Evolutionary conservation across 495 filamentous ascomycete species (phyloP).

Genomic region (Daldinia loculata): DNA sequence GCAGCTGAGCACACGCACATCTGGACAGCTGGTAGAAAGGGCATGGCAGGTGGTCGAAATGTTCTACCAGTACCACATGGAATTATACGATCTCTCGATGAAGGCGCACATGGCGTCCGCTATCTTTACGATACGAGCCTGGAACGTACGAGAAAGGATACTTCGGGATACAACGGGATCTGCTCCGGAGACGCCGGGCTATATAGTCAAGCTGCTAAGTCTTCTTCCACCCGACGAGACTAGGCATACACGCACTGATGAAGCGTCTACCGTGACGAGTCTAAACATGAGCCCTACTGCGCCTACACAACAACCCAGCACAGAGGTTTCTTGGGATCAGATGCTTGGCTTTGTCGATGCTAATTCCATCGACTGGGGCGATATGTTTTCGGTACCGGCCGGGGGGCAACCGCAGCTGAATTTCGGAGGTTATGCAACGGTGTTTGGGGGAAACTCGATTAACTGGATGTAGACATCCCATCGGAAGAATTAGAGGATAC

Average conservation of each 20-base stretch:
- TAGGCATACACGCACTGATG: conserved; percentile 22
- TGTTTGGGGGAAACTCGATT: conserved; percentile 31
- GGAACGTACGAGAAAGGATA: conserved; percentile 53
- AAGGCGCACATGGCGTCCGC: conserved; percentile 54
- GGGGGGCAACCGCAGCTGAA: conserved; percentile 20
- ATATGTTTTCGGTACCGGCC: conserved; percentile 48
- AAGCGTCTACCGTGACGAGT: conserved; percentile 4
- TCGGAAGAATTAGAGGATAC: neutral
- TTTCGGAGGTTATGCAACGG: conserved; percentile 21
- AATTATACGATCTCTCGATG: conserved; percentile 55
- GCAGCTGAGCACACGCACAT: conserved; percentile 59
- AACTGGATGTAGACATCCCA: conserved; percentile 36
- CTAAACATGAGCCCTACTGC: conserved; percentile 6
- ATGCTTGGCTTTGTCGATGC: conserved; percentile 51
- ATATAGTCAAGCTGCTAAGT: conserved; percentile 47
- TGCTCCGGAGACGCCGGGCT: conserved; percentile 46
- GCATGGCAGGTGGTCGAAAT: conserved; percentile 58
- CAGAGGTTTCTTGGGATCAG: conserved; percentile 46
- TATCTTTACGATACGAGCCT: conserved; percentile 56
- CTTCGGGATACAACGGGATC: conserved; percentile 36
- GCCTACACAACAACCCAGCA: conserved; percentile 18
- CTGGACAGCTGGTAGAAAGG: conserved; percentile 60
- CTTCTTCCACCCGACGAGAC: conserved; percentile 41
- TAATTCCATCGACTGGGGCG: conserved; percentile 51
- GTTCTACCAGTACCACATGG: conserved; percentile 54